Evolutionary conservation across 352 stramenopile species (phyloP), one percentile per base, ranked within the genome.

Genomic region (Halophytophthora batemanensis): DNA sequence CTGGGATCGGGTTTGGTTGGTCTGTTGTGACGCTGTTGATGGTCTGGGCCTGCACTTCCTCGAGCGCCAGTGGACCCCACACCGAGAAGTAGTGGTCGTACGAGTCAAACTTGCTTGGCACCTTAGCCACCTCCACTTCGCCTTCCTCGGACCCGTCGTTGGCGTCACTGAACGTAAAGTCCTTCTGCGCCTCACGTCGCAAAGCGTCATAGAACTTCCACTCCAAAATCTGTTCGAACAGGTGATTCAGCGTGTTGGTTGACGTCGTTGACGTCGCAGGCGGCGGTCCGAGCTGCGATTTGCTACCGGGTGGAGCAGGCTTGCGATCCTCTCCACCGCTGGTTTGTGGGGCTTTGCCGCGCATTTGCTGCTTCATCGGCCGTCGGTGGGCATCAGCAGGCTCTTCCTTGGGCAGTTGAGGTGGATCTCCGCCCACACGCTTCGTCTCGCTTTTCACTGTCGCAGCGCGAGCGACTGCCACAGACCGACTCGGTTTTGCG

Each of bases 31-130:
- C 64, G 33, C 63, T 77, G 59, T 91, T 94, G 13, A 94, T 65
- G 15, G 82, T 84, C 45, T 96, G 83, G 3, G 85, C 86, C 49
- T 93, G 77, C n/a, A 96, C 79, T 87, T 96, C 86, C 57, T 93
- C 64, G 1, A 95, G 57, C 14, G 82, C 78, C 14, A 96, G 61
- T 2, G 84, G 86, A 53, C 93, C 87, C 86, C 86, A 96, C 18
- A 96, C 82, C 3, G 74, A 86, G 47, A 93, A 95, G 39, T 96
- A 96, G 48, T 95, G 82, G 13, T 91, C 76, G 37, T 93, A 94
- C 38, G 80, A 94, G 17, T 66, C 57, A 53, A 96, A 96, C 46
- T 87, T 87, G 61, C 79, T 93, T 25, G 85, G 85, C 11, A 95
- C 79, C 36, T 79, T 73, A 19, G 77, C 59, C 3, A 87, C 58